Evolutionary conservation across 2,329 filamentous ascomycete species (phyloP).

Genomic region (Ceratocystis alfenasii): DNA sequence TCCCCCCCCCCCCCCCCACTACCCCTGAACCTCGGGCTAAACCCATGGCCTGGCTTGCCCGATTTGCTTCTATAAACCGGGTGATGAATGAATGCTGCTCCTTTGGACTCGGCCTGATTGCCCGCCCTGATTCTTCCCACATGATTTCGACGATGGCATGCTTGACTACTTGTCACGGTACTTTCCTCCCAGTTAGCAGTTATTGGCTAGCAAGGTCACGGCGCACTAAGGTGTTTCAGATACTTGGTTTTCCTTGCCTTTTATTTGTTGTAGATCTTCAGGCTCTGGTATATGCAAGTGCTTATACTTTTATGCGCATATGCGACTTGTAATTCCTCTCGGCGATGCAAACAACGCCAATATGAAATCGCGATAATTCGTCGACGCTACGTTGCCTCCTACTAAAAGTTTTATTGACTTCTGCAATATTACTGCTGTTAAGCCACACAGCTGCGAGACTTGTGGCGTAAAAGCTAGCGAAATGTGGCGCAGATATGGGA

Average conservation of each 20-base stretch:
- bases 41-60: neutral
- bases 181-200: neutral
- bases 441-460: too few relatives aligned
- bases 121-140: neutral
- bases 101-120: neutral
- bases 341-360: neutral
- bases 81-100: neutral
- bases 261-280: neutral
- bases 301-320: too few relatives aligned
- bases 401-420: neutral
- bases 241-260: neutral
- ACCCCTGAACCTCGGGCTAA: slow-evolving; percentile 1
- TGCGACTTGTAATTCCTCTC: neutral
- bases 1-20: neutral
- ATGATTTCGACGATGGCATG: neutral
- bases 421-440: too few relatives aligned
- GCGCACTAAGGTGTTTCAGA: neutral
- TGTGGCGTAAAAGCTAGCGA: too few relatives aligned
- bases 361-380: neutral
- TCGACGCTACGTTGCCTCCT: neutral
- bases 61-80: neutral
- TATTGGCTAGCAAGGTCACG: neutral
- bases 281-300: too few relatives aligned
- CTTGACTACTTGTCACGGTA: neutral
- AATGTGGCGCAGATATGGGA: too few relatives aligned